Evolutionary conservation across 169 alveolate genomes (phyloP), one percentile per base, ranked within the genome.

Genomic region (Plasmodium inui): DNA sequence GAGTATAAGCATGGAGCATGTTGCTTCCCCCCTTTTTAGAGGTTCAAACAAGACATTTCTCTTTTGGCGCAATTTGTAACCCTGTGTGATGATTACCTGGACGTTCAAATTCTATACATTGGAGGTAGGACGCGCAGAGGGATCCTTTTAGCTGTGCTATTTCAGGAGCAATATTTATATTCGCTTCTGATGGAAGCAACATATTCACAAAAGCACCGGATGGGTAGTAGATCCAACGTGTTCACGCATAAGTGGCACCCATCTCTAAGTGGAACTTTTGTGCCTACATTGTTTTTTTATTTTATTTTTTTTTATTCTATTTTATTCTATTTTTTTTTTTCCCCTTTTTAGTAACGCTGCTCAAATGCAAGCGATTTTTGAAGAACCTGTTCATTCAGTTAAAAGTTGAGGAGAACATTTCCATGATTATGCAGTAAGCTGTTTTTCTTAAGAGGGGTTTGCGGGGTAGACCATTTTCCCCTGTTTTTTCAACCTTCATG

Each of bases 381-480:
- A 84, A 44, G 53, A 83, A 73, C 12, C 57, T 84, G 57, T 84
- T 84, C 37, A 73, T 84, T 44, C 46, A 50, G 39, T 37, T 46
- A 50, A 84, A 84, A 50, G 34, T 84, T 6, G 92, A 84, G 34
- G 92, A 84, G 32, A 50, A 30, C 22, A 84, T 84, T n/a, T 80
- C 92, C 30, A 0, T 32, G 17, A 84, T 84, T 72, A 46, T 84
- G 55, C 72, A 84, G 92, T 84, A 84, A 32, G 57, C 26, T 44
- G 12, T 39, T 14, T 44, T 79, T 79, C 55, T n/a, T 39, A 3
- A 22, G 55, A 7, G 8, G 1, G 19, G 0, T 17, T 26, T n/a
- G 6, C 14, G 6, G 74, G 19, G 32, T n/a, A 61, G 28, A 61
- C 8, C 19, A 7, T 61, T 19, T 61, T 61, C 9, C 30, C 14